These are phyloP conservation scores for Stephania japonica DNA, from an alignment of 164 flowering plant genomes.

Conservation along the genomic window DNA sequence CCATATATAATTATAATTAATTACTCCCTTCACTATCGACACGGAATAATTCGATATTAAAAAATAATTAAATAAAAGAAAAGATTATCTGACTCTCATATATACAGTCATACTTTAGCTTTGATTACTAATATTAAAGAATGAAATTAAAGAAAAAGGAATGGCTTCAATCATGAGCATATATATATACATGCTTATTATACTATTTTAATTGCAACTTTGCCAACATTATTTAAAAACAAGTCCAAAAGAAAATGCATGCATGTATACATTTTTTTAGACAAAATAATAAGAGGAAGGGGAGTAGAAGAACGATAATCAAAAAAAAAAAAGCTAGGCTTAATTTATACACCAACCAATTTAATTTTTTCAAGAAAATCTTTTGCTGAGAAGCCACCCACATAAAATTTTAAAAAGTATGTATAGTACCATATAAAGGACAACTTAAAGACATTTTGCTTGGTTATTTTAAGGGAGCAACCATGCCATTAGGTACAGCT, in stretches of 20 bases:
- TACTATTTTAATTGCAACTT: no score
- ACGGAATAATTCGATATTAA: neutral
- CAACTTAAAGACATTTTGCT: neutral
- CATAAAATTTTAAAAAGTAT: neutral
- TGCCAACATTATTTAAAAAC: no score
- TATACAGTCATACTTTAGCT: neutral
- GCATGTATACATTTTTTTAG: neutral
- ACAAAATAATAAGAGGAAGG: no score
- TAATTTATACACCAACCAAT: neutral
- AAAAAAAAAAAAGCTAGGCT: no score
- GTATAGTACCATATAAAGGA: neutral
- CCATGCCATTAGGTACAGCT: slow-evolving; percentile 1
- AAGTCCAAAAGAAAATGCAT: no score
- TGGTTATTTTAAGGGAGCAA: neutral
- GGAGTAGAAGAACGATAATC: no score
- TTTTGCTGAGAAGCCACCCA: neutral
- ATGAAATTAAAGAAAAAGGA: neutral
- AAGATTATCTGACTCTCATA: neutral
- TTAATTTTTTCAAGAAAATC: no score
- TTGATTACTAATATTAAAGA: neutral
- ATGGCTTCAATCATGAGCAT: neutral
- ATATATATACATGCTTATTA: no score
- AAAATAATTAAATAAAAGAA: no score
- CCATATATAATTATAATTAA: neutral
- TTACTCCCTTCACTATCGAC: neutral